These are phyloP conservation scores for Mycena capillaripes DNA, from an alignment of 768 basidiomycete genomes.

Conservation along the genomic window DNA sequence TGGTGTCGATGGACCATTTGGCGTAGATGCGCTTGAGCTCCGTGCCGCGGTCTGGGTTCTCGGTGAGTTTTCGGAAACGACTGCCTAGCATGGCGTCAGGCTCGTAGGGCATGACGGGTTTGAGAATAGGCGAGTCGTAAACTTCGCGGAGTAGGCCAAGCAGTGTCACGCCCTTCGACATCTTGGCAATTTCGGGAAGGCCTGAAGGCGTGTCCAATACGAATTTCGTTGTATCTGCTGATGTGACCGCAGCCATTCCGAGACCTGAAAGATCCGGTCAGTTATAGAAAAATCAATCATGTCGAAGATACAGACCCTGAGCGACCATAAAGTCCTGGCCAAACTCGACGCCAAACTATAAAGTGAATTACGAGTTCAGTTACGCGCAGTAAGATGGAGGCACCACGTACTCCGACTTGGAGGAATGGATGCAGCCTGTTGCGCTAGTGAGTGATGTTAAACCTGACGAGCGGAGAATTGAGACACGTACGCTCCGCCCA, in stretches of 20 bases:
- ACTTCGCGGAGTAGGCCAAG: slow-evolving; percentile 65
- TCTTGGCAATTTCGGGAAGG: slow-evolving; percentile 4
- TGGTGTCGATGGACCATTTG: slow-evolving; percentile 48
- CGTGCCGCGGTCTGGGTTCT: slow-evolving; percentile 45
- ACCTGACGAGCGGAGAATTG: too few species aligned
- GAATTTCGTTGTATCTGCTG: not conserved
- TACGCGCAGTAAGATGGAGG: not conserved
- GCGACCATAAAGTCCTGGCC: slow-evolving; percentile 32
- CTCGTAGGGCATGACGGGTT: slow-evolving; percentile 67
- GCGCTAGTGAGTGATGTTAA: not conserved
- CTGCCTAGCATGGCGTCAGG: slow-evolving; percentile 47
- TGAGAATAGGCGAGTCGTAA: slow-evolving; percentile 63
- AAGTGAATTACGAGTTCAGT: not conserved
- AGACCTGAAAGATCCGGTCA: too few species aligned
- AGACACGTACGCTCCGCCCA: slow-evolving; percentile 30
- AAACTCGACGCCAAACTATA: slow-evolving; percentile 32
- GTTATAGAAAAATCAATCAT: too few species aligned
- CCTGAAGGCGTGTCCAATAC: slow-evolving; percentile 15
- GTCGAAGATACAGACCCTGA: not conserved
- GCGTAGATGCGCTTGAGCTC: slow-evolving; percentile 53
- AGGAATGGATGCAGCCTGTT: slow-evolving; percentile 31
- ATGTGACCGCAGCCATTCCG: slow-evolving; percentile 25
- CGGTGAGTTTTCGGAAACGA: slow-evolving; percentile 44
- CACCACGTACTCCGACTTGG: slow-evolving; percentile 27
- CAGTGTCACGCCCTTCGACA: slow-evolving; percentile 52